phyloP scores from a whole-genome alignment of 176 grass and related monocot genomes.

The Zoysia pacifica region DNA sequence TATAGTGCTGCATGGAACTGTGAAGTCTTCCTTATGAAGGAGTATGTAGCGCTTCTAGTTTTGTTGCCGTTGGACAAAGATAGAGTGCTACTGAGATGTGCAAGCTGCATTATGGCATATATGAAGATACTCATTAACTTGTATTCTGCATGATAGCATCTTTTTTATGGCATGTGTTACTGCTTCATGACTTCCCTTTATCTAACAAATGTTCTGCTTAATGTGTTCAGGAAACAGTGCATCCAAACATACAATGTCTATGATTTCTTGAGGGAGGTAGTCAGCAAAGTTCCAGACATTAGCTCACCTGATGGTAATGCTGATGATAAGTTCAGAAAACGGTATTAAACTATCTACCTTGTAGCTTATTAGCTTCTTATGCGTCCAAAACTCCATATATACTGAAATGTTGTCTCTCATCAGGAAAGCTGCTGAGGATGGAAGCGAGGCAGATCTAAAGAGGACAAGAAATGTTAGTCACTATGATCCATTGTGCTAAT shows the following conservation, averaged over 20 bases:
- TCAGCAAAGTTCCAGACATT: constrained; percentile 84
- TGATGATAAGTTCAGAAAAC: constrained; percentile 70
- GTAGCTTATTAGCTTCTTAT: constrained; percentile 27
- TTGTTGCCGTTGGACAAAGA: neutral
- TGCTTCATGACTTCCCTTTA: constrained; percentile 2
- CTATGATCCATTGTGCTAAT: neutral
- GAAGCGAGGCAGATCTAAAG: constrained; percentile 53
- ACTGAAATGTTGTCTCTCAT: constrained; percentile 21
- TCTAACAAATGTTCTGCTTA: constrained; percentile 27
- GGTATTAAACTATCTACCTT: constrained; percentile 34
- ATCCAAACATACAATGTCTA: constrained; percentile 83
- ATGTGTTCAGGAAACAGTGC: constrained; percentile 76
- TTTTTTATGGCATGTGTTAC: constrained; percentile 13
- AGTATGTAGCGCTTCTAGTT: neutral
- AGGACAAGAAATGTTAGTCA: constrained; percentile 56
- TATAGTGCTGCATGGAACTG: neutral
- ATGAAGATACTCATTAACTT: neutral
- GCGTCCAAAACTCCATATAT: neutral
- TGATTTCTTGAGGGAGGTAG: constrained; percentile 93
- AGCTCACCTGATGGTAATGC: constrained; percentile 60
- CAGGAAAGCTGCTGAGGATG: constrained; percentile 68
- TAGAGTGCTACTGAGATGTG: neutral
- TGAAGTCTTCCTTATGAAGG: neutral
- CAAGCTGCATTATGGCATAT: constrained; percentile 3
- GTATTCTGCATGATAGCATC: neutral